phyloP scores from a whole-genome alignment of 805 yeast genomes.

The Pichia membranifaciens region DNA sequence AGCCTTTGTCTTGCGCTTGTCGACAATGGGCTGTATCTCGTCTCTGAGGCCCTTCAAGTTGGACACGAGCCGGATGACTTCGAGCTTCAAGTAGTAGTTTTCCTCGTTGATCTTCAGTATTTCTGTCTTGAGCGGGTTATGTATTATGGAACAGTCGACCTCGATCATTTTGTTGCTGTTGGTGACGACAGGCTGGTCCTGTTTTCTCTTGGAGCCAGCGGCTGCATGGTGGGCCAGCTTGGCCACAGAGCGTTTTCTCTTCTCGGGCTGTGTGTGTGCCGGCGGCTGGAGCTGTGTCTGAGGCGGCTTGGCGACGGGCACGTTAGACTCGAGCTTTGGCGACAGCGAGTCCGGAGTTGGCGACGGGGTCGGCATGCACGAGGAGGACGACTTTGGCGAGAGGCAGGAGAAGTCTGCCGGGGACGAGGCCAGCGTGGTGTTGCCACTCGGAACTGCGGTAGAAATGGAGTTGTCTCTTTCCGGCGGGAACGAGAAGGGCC shows the following conservation, averaged over 20 bases:
- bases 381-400: background rate
- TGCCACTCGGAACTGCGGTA: background rate
- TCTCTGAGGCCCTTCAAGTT: conserved; percentile 35
- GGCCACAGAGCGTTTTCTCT: background rate
- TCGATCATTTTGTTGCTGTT: conserved; percentile 12
- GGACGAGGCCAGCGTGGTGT: background rate
- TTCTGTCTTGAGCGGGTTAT: conserved; percentile 34
- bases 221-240: background rate
- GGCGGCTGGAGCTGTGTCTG: background rate
- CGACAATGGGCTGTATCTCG: conserved; percentile 1
- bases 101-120: conserved; percentile 40
- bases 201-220: too few species aligned
- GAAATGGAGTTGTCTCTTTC: conserved; percentile 6
- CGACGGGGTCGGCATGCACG: conserved; percentile 9
- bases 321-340: background rate
- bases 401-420: conserved; percentile 1
- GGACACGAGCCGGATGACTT: conserved; percentile 39
- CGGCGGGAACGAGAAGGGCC: background rate
- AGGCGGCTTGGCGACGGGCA: background rate
- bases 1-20: conserved; percentile 1
- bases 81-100: conserved; percentile 37
- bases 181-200: background rate
- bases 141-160: conserved; percentile 20
- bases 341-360: conserved; percentile 11
- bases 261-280: background rate